Evolutionary conservation across 1,284 basidiomycete genomes (phyloP).

Genomic region (Sanguinoderma infundibulare): DNA sequence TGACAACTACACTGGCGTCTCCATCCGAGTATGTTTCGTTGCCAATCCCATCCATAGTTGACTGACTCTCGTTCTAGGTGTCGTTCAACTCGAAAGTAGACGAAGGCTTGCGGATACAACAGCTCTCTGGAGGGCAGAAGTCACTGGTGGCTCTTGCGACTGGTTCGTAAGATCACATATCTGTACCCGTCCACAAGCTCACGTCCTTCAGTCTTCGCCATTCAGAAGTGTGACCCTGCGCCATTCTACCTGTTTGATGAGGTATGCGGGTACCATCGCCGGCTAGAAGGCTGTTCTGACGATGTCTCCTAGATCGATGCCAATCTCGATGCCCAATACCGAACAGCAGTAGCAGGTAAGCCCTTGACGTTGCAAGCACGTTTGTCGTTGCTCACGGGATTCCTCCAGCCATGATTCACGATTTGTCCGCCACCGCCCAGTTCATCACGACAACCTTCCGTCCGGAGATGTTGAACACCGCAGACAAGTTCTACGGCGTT

Average conservation of each 20-base stretch:
- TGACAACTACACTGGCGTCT: constrained; percentile 96
- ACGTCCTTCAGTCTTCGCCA: constrained; percentile 85
- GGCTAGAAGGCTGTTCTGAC: constrained; percentile 1
- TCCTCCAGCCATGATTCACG: constrained; percentile 87
- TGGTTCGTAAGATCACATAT: constrained; percentile 48
- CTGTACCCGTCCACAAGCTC: neutral
- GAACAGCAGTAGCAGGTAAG: constrained; percentile 93
- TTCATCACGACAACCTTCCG: constrained; percentile 99
- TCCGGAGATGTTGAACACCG: constrained; percentile 94
- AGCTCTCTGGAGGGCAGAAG: constrained; percentile 97
- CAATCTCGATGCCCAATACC: constrained; percentile 96
- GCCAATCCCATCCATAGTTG: neutral
- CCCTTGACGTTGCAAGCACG: constrained; percentile 5
- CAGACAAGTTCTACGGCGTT: constrained; percentile 99
- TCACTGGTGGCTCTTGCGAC: constrained; percentile 95
- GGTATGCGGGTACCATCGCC: constrained; percentile 41
- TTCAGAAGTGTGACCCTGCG: constrained; percentile 99
- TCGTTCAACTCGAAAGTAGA: constrained; percentile 99
- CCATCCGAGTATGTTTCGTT: constrained; percentile 68
- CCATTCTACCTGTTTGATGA: constrained; percentile 99
- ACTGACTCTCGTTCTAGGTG: constrained; percentile 55
- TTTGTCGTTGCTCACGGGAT: neutral
- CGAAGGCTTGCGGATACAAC: constrained; percentile 95
- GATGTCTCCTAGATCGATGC: constrained; percentile 79
- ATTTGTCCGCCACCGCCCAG: constrained; percentile 86